Conservation (phyloP, 1,139 yeast genomes). For the Blastobotrys apis region DNA sequence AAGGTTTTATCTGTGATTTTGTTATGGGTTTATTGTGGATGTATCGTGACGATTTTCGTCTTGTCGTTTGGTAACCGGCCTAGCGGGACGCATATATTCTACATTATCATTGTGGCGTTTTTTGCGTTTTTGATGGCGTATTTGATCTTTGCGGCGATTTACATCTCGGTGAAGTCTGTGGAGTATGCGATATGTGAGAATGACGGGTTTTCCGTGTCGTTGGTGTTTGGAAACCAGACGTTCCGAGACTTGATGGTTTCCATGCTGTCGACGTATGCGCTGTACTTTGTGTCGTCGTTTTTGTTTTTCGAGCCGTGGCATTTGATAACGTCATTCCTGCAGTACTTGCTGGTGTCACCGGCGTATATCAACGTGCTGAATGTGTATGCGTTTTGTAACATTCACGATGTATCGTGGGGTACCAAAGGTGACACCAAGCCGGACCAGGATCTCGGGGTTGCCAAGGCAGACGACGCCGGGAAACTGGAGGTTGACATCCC, state of each 20-base stretch:
- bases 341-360: conserved; percentile 68
- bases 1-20: conserved; percentile 73
- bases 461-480: conserved; percentile 52
- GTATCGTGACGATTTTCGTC: conserved; percentile 86
- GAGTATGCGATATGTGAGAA: conserved; percentile 40
- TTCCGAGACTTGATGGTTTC: conserved; percentile 88
- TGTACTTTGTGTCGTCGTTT: conserved; percentile 73
- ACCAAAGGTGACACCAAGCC: conserved; percentile 67
- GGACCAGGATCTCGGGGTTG: conserved; percentile 63
- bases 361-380: conserved; percentile 73
- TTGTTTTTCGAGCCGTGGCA: conserved; percentile 76
- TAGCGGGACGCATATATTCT: conserved; percentile 80
- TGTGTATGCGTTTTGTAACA: conserved; percentile 80
- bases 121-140: conserved; percentile 91
- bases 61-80: conserved; percentile 93
- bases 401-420: conserved; percentile 87
- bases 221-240: conserved; percentile 56
- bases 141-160: conserved; percentile 85
- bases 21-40: conserved; percentile 83
- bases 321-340: conserved; percentile 67
- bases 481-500: conserved; percentile 62
- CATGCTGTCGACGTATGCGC: conserved; percentile 73
- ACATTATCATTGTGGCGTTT: conserved; percentile 76
- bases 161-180: conserved; percentile 73
- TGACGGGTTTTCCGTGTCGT: conserved; percentile 42